Percentiles rank a stretch among this genome's conserved stretches.
phyloP scores from a whole-genome alignment of 2,329 filamentous ascomycete species.

The Erysiphe pulchra region DNA sequence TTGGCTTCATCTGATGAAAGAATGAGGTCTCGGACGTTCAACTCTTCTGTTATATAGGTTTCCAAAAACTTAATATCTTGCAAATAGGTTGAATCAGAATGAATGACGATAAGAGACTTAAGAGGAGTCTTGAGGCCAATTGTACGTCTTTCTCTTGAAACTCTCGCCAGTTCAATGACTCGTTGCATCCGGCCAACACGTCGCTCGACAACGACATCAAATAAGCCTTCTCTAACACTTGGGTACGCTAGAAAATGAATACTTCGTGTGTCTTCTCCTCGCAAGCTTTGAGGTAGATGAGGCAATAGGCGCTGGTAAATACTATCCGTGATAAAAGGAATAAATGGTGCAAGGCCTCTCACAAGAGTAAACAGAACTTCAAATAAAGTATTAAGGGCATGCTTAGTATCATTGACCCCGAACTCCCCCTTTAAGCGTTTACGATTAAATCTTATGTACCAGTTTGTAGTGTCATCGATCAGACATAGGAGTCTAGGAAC shows the following conservation, averaged over 20 bases:
- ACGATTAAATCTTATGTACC: conserved; percentile 92
- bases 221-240: conserved; percentile 66
- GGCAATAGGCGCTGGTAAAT: conserved; percentile 70
- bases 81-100: conserved; percentile 58
- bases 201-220: conserved; percentile 65
- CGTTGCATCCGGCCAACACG: conserved; percentile 79
- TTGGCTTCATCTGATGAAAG: conserved; percentile 68
- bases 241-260: conserved; percentile 88
- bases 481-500: conserved; percentile 60
- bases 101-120: conserved; percentile 72
- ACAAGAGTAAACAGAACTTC: conserved; percentile 79
- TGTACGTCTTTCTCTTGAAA: conserved; percentile 61
- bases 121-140: conserved; percentile 78
- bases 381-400: conserved; percentile 82
- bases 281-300: conserved; percentile 49
- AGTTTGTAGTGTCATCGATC: conserved; percentile 93
- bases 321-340: conserved; percentile 81
- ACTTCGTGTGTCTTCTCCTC: conserved; percentile 49
- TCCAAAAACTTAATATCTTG: conserved; percentile 68
- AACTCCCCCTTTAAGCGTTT: conserved; percentile 77
- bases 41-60: conserved; percentile 71
- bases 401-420: conserved; percentile 60
- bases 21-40: conserved; percentile 70
- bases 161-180: conserved; percentile 73
- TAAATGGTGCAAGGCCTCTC: conserved; percentile 76